Evolutionary conservation across 352 stramenopile genomes (phyloP).

Genomic region (Globisporangium perplexum): DNA sequence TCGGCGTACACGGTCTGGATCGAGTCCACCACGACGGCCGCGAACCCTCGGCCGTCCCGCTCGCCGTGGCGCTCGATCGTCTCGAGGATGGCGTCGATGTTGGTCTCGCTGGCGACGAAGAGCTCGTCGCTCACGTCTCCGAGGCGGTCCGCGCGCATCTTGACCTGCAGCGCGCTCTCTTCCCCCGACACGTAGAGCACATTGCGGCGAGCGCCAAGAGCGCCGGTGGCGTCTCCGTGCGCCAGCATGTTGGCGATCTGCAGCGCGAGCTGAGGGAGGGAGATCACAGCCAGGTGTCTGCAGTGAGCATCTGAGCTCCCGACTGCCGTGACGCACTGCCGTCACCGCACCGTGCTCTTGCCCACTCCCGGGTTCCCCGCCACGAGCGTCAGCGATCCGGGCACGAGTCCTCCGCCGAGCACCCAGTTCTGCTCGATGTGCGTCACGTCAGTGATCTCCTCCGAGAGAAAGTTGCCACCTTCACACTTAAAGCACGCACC

Average conservation of each 20-base stretch:
- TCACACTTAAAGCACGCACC: conserved; percentile 16
- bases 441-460: background rate
- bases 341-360: conserved; percentile 86
- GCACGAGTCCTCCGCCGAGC: conserved; percentile 94
- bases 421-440: conserved; percentile 80
- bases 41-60: conserved; percentile 27
- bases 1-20: conserved; percentile 96
- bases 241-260: conserved; percentile 91
- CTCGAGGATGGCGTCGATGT: conserved; percentile 67
- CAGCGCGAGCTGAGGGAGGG: conserved; percentile 71
- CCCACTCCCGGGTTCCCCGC: conserved; percentile 93
- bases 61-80: conserved; percentile 28
- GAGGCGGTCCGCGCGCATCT: conserved; percentile 87
- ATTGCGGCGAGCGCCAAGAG: conserved; percentile 15
- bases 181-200: conserved; percentile 97
- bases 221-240: background rate
- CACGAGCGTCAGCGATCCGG: conserved; percentile 93
- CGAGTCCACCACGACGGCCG: conserved; percentile 91
- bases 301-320: background rate
- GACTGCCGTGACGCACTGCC: no score
- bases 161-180: conserved; percentile 95
- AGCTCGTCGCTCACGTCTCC: conserved; percentile 57
- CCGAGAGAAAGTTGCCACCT: no score
- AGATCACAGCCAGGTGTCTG: background rate
- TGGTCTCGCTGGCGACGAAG: conserved; percentile 82